Evolutionary conservation across 2,329 filamentous ascomycete species (phyloP).

Genomic region (Colletotrichum melonis): DNA sequence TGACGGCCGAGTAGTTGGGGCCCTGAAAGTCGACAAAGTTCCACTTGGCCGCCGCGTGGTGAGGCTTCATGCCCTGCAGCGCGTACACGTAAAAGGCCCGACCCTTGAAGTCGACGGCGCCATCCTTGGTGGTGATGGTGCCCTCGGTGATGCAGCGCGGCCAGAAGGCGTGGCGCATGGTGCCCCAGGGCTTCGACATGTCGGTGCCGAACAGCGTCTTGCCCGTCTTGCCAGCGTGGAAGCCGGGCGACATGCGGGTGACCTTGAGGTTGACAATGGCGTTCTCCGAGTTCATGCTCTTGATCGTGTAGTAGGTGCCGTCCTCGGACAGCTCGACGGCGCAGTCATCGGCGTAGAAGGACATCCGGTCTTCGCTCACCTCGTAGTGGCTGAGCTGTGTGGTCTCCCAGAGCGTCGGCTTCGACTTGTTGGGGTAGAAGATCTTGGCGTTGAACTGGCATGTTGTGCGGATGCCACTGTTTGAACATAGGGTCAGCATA

Average conservation of each 20-base stretch:
- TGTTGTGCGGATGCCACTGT: conserved; percentile 87
- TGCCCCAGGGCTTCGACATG: conserved; percentile 86
- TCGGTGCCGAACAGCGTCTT: conserved; percentile 90
- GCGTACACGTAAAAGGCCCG: conserved; percentile 84
- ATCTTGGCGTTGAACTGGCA: conserved; percentile 96
- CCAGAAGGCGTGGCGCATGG: conserved; percentile 95
- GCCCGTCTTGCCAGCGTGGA: conserved; percentile 86
- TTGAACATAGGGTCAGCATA: conserved; percentile 39
- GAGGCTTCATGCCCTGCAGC: conserved; percentile 98
- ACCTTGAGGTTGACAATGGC: conserved; percentile 89
- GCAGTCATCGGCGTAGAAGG: conserved; percentile 88
- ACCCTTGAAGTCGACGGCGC: conserved; percentile 84
- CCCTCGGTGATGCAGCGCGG: conserved; percentile 86
- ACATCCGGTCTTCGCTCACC: conserved; percentile 85
- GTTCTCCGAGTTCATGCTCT: conserved; percentile 84
- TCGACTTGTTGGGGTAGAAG: conserved; percentile 79
- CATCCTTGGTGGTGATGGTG: conserved; percentile 84
- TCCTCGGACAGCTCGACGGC: conserved; percentile 89
- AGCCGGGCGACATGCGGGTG: conserved; percentile 80
- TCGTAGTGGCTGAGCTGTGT: conserved; percentile 82
- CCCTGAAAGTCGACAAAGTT: conserved; percentile 95
- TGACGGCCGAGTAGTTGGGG: conserved; percentile 83
- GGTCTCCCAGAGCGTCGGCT: conserved; percentile 85
- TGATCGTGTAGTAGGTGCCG: conserved; percentile 85
- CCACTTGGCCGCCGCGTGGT: conserved; percentile 93